phyloP scores from a whole-genome alignment of 1,284 basidiomycete species.

The Ceratobasidium sp. region DNA sequence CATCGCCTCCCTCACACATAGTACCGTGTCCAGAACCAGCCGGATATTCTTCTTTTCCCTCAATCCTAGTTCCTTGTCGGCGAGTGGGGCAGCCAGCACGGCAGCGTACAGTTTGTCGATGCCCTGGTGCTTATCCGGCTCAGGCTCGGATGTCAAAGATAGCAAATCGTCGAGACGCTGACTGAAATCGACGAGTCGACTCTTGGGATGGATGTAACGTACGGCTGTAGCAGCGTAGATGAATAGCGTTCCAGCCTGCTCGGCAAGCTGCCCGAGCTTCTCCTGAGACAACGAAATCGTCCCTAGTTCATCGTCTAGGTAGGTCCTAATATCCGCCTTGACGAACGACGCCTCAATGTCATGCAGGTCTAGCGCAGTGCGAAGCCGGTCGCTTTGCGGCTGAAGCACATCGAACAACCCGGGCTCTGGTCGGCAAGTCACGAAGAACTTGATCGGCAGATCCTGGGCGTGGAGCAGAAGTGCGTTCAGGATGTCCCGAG shows the following conservation, averaged over 20 bases:
- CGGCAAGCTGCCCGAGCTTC: slow-evolving; percentile 23
- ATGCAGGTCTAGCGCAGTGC: slow-evolving; percentile 8
- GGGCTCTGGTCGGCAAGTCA: background rate
- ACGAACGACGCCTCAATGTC: slow-evolving; percentile 9
- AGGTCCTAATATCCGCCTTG: slow-evolving; percentile 31
- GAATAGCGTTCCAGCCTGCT: slow-evolving; percentile 30
- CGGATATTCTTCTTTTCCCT: background rate
- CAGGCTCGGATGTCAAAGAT: background rate
- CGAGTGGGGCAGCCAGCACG: background rate
- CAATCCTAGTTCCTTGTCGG: background rate
- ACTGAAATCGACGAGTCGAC: background rate
- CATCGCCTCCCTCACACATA: no score
- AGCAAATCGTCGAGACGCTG: background rate
- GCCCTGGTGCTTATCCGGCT: background rate
- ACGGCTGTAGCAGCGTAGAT: slow-evolving; percentile 34
- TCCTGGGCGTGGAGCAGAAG: background rate
- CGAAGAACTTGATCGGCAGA: slow-evolving; percentile 18
- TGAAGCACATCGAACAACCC: background rate
- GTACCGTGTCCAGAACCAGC: no score
- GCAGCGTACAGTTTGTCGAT: background rate
- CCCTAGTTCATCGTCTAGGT: slow-evolving; percentile 13
- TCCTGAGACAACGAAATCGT: background rate
- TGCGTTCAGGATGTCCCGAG: background rate
- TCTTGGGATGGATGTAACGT: background rate
- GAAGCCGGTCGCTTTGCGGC: background rate